Evolutionary conservation across 352 stramenopile genomes (phyloP).

Genomic region (Elongisporangium anandrum): DNA sequence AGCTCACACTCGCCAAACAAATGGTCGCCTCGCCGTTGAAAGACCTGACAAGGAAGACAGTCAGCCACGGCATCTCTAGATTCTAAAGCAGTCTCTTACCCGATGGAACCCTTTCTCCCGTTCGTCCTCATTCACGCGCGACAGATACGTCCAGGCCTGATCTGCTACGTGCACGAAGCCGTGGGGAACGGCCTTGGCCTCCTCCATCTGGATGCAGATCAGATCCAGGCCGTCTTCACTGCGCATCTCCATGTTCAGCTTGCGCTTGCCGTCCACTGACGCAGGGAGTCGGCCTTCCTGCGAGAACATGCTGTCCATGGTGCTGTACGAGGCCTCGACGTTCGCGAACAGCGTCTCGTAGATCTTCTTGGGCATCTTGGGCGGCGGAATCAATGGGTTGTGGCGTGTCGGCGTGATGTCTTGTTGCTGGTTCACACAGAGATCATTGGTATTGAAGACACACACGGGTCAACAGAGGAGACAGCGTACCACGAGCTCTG

Average conservation of each 20-base stretch:
- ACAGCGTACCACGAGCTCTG: conserved; percentile 21
- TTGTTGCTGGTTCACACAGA: conserved; percentile 16
- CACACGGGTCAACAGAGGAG: no score
- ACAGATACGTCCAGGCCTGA: conserved; percentile 31
- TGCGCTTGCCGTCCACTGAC: conserved; percentile 18
- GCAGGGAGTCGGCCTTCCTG: conserved; percentile 16
- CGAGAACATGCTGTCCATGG: conserved; percentile 25
- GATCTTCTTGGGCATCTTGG: conserved; percentile 16
- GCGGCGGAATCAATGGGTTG: not conserved
- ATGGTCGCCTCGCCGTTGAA: conserved; percentile 37
- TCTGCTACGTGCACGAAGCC: conserved; percentile 22
- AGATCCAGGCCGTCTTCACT: conserved; percentile 21
- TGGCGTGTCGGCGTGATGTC: conserved; percentile 6
- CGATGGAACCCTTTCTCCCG: conserved; percentile 20
- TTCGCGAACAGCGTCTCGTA: conserved; percentile 36
- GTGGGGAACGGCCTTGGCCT: conserved; percentile 31
- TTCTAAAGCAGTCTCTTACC: no score
- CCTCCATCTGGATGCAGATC: conserved; percentile 42
- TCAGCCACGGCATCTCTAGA: no score
- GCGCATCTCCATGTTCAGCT: conserved; percentile 45
- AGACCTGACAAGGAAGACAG: conserved; percentile 17
- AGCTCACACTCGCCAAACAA: conserved; percentile 43
- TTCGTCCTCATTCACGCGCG: conserved; percentile 9
- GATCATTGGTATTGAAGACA: no score
- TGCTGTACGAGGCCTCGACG: conserved; percentile 23